Evolutionary conservation across 768 basidiomycete species (phyloP), one percentile per base, ranked within the genome.

Genomic region (Psilocybe subaeruginosa): DNA sequence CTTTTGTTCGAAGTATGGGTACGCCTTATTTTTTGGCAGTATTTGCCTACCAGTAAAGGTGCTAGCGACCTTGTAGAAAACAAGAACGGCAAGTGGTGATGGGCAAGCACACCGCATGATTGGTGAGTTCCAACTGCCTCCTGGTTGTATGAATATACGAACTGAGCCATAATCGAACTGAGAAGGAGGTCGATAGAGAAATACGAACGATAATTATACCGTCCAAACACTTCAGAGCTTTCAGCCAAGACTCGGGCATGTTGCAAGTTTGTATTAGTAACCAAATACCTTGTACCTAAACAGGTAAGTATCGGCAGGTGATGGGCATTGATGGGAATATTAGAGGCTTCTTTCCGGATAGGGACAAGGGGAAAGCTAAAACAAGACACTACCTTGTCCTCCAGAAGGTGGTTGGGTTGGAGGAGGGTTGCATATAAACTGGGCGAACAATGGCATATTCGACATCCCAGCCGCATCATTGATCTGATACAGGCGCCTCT

Each of bases 361-460:
- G 48, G 69, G 74, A 76, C 73, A 76, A 76, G 64, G 73, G 47
- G 65, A 71, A 61, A 30, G 54, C 74, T 69, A 61, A 65, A 73
- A 58, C 37, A 56, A 72, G 75, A 54, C 56, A 53, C 65, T 68
- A 49, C 70, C 72, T 77, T 77, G 74, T 77, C 68, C 66, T 70
- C 49, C n/a, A 53, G 57, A 31, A 55, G 55, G 60, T 45, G 23
- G 47, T 47, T 23, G 35, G 41, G 56, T 41, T 50, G 45, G 45
- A 19, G 30, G 43, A 56, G 31, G 43, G 43, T 31, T 55, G 66
- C 74, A 75, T 76, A 76, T 74, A 77, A 74, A 64, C 60, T 64
- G 52, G 43, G 55, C 31, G 61, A 59, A 67, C 68, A 68, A 66
- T 69, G 68, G 43, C n/a, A 49, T 9, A 27, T n/a, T 17, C n/a